Percentiles rank a stretch among this genome's conserved stretches.
Evolutionary conservation across 306 rosid genomes (phyloP).

Genomic region (Trifolium dubium): DNA sequence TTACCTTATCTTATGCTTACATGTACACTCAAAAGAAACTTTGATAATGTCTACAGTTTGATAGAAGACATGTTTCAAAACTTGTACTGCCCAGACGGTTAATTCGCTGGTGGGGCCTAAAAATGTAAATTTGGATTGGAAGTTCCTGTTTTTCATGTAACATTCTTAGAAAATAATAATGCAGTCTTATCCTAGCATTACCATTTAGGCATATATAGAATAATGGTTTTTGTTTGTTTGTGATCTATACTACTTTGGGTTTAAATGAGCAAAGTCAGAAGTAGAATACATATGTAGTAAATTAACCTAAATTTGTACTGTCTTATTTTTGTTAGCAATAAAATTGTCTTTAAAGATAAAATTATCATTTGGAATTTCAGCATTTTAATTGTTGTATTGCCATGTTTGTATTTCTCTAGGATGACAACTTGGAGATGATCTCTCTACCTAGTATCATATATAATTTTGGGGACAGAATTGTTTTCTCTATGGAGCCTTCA

Average conservation of each 20-base stretch:
- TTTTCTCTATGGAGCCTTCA: conserved; percentile 65
- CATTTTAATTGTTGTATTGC: conserved; percentile 28
- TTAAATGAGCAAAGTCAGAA: conserved; percentile 3
- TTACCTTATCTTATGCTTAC: conserved; percentile 29
- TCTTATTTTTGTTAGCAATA: conserved; percentile 14
- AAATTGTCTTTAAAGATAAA: conserved; percentile 12
- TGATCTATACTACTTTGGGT: conserved; percentile 12
- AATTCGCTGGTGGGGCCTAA: background rate
- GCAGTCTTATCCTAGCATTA: background rate
- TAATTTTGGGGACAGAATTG: conserved; percentile 61
- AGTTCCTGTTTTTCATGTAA: background rate
- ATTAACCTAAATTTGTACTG: background rate
- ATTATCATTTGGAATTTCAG: conserved; percentile 16
- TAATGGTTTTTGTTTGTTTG: conserved; percentile 22
- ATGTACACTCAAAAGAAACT: conserved; percentile 8
- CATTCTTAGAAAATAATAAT: background rate
- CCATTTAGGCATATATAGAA: background rate
- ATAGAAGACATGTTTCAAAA: background rate
- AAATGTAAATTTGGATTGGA: background rate
- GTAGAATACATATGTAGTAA: conserved; percentile 4
- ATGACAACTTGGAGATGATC: conserved; percentile 60
- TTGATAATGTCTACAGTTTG: conserved; percentile 34
- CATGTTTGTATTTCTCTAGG: conserved; percentile 50
- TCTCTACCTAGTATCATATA: conserved; percentile 58
- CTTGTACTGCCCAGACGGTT: background rate